Evolutionary conservation across 352 stramenopile species (phyloP).

Genomic region (Plasmopara halstedii): DNA sequence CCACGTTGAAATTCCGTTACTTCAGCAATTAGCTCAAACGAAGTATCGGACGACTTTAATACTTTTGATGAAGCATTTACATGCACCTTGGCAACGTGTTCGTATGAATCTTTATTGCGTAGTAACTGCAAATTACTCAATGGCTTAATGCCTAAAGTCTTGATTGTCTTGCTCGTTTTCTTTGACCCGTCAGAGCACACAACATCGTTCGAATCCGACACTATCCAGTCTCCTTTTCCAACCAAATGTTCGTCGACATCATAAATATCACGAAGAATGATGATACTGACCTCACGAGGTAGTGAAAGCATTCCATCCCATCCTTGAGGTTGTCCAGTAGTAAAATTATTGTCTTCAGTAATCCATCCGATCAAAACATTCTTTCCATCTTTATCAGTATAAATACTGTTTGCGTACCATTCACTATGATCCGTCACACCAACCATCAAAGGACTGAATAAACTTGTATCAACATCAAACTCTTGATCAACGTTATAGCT

Average conservation of each 20-base stretch:
- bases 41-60: slow-evolving; percentile 36
- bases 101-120: slow-evolving; percentile 29
- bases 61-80: slow-evolving; percentile 24
- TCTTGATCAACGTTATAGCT: slow-evolving; percentile 11
- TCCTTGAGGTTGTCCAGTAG: slow-evolving; percentile 40
- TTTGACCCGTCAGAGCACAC: slow-evolving; percentile 15
- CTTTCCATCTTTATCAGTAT: slow-evolving; percentile 53
- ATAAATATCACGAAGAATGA: slow-evolving; percentile 41
- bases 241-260: slow-evolving; percentile 39
- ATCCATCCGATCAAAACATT: slow-evolving; percentile 59
- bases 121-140: slow-evolving; percentile 39
- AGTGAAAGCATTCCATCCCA: slow-evolving; percentile 63
- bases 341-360: slow-evolving; percentile 45
- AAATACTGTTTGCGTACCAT: slow-evolving; percentile 66
- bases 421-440: slow-evolving; percentile 52
- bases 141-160: slow-evolving; percentile 47
- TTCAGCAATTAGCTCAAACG: slow-evolving; percentile 47
- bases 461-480: slow-evolving; percentile 16
- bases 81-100: slow-evolving; percentile 20
- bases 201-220: slow-evolving; percentile 30
- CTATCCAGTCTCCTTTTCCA: slow-evolving; percentile 50
- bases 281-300: slow-evolving; percentile 42
- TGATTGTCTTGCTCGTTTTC: slow-evolving; percentile 51
- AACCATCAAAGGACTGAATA: slow-evolving; percentile 51
- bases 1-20: slow-evolving; percentile 35